phyloP scores from a whole-genome alignment of 768 basidiomycete genomes.

The Exidia glandulosa region DNA sequence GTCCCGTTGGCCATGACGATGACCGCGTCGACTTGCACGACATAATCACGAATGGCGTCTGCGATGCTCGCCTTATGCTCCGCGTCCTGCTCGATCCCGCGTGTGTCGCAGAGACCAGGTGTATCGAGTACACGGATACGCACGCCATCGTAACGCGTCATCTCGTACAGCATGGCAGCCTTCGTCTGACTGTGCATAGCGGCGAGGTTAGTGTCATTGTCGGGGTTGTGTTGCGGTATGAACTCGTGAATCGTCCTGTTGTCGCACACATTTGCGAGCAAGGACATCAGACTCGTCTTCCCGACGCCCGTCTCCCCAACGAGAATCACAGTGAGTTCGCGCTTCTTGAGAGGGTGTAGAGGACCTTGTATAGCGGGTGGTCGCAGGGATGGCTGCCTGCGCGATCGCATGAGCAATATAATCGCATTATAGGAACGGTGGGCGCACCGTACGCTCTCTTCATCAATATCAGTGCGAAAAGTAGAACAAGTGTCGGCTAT shows the following conservation, averaged over 20 bases:
- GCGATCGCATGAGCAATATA: too few relatives aligned
- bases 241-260: not conserved
- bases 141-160: constrained; percentile 1
- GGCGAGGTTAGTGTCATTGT: not conserved
- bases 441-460: too few relatives aligned
- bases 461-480: too few relatives aligned
- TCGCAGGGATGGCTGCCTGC: too few relatives aligned
- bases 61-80: constrained; percentile 18
- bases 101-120: constrained; percentile 20
- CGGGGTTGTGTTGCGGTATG: not conserved
- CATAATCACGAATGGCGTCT: constrained; percentile 11
- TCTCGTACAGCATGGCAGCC: constrained; percentile 1
- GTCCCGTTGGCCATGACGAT: constrained; percentile 22
- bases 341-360: not conserved
- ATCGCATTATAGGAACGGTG: too few relatives aligned
- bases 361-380: not conserved
- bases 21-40: constrained; percentile 15
- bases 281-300: constrained; percentile 85
- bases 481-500: too few relatives aligned
- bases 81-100: constrained; percentile 16
- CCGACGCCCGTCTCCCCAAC: constrained; percentile 99
- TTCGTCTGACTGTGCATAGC: constrained; percentile 2
- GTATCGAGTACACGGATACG: constrained; percentile 17
- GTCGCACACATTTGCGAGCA: constrained; percentile 41
- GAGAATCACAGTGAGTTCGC: constrained; percentile 42